These are phyloP conservation scores for Alternaria alternata DNA, from an alignment of 2,329 filamentous ascomycete genomes.

Conservation along the genomic window DNA sequence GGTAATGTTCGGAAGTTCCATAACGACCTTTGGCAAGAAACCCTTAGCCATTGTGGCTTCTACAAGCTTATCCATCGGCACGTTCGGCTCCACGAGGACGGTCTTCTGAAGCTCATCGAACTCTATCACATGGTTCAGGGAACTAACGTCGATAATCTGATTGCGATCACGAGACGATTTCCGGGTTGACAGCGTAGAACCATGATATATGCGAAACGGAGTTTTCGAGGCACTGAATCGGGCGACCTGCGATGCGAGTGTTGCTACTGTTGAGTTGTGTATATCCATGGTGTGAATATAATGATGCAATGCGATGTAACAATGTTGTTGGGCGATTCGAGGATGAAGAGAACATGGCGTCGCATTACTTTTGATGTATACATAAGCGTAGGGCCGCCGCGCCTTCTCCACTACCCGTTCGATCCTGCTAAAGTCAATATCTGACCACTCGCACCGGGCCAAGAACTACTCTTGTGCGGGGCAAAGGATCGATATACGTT, in stretches of 20 bases:
- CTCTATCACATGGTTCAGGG: conserved; percentile 57
- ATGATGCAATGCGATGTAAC: background rate
- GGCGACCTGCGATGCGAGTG: conserved; percentile 48
- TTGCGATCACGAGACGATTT: conserved; percentile 52
- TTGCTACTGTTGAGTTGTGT: conserved; percentile 35
- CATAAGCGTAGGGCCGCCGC: conserved; percentile 37
- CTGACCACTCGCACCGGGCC: conserved; percentile 9
- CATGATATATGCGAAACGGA: conserved; percentile 66
- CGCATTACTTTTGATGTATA: conserved; percentile 15
- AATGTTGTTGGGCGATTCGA: conserved; percentile 1
- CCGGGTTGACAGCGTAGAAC: conserved; percentile 64
- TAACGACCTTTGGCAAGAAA: conserved; percentile 70
- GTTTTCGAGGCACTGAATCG: conserved; percentile 56
- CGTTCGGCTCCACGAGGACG: conserved; percentile 71
- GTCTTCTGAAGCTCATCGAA: conserved; percentile 55
- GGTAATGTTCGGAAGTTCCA: conserved; percentile 76
- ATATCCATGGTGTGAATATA: conserved; percentile 33
- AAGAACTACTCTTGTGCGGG: conserved; percentile 7
- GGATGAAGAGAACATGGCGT: conserved; percentile 14
- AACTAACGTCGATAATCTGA: conserved; percentile 59
- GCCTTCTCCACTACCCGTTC: conserved; percentile 31
- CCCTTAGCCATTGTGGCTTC: conserved; percentile 63
- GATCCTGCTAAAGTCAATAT: conserved; percentile 20
- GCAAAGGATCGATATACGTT: conserved; percentile 1
- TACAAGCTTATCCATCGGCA: conserved; percentile 71